phyloP scores from a whole-genome alignment of 129 eudicot species.

The Sambucus nigra region DNA sequence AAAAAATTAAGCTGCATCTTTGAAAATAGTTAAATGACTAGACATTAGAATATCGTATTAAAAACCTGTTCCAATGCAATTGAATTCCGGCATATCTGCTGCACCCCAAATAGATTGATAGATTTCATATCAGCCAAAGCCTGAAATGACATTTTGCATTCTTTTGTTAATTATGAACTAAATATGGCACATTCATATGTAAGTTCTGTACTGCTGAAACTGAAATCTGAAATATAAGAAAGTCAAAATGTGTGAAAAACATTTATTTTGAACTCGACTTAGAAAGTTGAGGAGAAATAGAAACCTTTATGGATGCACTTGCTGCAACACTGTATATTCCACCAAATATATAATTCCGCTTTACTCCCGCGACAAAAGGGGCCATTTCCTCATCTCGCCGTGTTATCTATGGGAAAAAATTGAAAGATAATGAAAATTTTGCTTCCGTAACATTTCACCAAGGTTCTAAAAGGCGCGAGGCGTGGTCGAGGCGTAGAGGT shows the following conservation, averaged over 20 bases:
- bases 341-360: constrained; percentile 82
- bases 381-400: constrained; percentile 94
- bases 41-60: constrained; percentile 2
- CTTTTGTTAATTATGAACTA: constrained; percentile 12
- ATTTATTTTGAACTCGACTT: not conserved
- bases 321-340: constrained; percentile 86
- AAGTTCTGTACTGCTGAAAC: not conserved
- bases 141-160: constrained; percentile 26
- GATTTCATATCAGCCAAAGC: constrained; percentile 82
- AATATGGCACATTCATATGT: not conserved
- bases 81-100: constrained; percentile 94
- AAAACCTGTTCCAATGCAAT: constrained; percentile 96
- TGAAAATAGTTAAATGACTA: not conserved
- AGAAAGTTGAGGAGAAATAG: not conserved
- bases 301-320: constrained; percentile 76
- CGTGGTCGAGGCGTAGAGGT: too few species aligned
- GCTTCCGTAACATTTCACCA: not conserved
- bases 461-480: too few species aligned
- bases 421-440: not conserved
- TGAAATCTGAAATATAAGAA: constrained; percentile 4
- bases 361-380: constrained; percentile 78
- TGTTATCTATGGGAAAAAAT: constrained; percentile 48
- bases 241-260: constrained; percentile 1
- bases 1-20: not conserved
- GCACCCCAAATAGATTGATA: constrained; percentile 97